Conservation (phyloP, 1,139 yeast species). For the Spencermartinsiella ligniputridi region DNA sequence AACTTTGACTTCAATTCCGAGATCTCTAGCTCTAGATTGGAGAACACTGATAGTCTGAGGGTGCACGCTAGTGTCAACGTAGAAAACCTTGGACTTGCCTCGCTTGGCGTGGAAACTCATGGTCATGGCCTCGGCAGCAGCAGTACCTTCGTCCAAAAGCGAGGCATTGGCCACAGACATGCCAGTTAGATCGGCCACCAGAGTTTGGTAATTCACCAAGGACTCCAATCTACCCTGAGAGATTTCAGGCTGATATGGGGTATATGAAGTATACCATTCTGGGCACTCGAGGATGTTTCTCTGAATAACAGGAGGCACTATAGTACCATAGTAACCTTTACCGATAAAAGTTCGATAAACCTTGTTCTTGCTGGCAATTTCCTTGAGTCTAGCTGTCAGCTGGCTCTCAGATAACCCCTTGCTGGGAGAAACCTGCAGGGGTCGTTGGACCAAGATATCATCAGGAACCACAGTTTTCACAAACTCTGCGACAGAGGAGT, state of each 20-base stretch:
- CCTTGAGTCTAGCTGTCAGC: constrained; percentile 63
- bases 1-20: constrained; percentile 60
- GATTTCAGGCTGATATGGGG: constrained; percentile 98
- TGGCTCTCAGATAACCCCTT: constrained; percentile 78
- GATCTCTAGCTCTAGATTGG: constrained; percentile 70
- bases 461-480: constrained; percentile 72
- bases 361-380: constrained; percentile 71
- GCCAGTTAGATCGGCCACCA: constrained; percentile 85
- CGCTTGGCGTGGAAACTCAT: constrained; percentile 65
- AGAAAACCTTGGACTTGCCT: constrained; percentile 64
- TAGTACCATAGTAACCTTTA: constrained; percentile 90
- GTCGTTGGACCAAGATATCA: constrained; percentile 65
- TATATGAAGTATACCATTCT: constrained; percentile 97
- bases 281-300: constrained; percentile 90
- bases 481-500: constrained; percentile 64
- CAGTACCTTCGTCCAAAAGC: constrained; percentile 91
- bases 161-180: constrained; percentile 92
- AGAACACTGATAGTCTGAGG: constrained; percentile 84
- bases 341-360: constrained; percentile 76
- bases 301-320: constrained; percentile 87
- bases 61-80: constrained; percentile 72
- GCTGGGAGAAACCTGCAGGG: constrained; percentile 57
- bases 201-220: constrained; percentile 83
- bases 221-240: constrained; percentile 95
- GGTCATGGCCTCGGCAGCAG: constrained; percentile 97